Percentiles rank a stretch among this genome's conserved stretches.
These are phyloP conservation scores for Pyronema domesticum DNA, from an alignment of 495 filamentous ascomycete genomes.

Conservation along the genomic window DNA sequence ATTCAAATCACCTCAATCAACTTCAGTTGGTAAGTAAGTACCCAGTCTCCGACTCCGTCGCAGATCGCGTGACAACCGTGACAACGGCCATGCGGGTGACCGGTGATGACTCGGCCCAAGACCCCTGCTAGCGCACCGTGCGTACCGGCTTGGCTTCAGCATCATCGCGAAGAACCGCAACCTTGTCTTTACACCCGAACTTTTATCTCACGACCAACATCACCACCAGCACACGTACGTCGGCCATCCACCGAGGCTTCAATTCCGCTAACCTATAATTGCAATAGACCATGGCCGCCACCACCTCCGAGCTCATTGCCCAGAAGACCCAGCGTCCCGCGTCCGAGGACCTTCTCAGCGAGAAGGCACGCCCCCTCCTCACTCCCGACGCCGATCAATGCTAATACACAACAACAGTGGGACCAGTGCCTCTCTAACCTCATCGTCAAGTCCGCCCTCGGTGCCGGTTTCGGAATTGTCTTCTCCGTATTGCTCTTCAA, in stretches of 20 bases:
- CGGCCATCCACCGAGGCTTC: not conserved
- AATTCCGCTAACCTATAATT: not conserved
- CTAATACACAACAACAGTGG: conserved; percentile 43
- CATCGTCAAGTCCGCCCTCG: conserved; percentile 84
- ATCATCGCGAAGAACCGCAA: not conserved
- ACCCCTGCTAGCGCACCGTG: not conserved
- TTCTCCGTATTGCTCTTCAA: conserved; percentile 98
- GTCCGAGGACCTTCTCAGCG: conserved; percentile 6
- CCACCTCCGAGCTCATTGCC: conserved; percentile 2
- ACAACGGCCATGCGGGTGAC: too few species aligned
- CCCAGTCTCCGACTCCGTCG: too few species aligned
- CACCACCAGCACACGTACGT: not conserved
- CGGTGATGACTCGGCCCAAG: too few species aligned
- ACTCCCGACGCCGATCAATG: not conserved
- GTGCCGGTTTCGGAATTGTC: conserved; percentile 87
- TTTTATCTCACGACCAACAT: not conserved
- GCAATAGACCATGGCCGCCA: not conserved
- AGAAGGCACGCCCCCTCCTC: conserved; percentile 2
- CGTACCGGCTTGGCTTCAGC: not conserved
- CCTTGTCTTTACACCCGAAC: not conserved
- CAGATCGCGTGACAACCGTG: too few species aligned
- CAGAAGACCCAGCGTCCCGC: conserved; percentile 3
- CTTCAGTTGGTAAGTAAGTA: too few species aligned
- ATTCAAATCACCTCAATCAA: too few species aligned
- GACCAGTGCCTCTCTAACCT: conserved; percentile 92